Percentiles rank a stretch among this genome's conserved stretches.
phyloP scores from a whole-genome alignment of 345 rosid genomes.

The Linum usitatissimum region DNA sequence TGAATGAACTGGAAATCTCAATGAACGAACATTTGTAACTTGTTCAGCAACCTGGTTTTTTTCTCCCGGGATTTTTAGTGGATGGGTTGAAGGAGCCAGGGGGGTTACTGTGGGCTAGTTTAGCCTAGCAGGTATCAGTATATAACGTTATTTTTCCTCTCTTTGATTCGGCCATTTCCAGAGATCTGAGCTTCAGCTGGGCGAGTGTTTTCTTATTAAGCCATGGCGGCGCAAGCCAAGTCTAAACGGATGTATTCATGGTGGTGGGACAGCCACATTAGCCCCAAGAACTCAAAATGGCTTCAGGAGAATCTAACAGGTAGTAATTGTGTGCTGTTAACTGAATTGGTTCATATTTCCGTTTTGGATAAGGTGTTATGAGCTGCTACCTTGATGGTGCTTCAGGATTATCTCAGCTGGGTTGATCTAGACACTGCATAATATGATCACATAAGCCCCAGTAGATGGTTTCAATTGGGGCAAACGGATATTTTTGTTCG shows the following conservation, averaged over 20 bases:
- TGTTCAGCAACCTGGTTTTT: neutral
- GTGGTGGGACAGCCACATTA: conserved; percentile 99
- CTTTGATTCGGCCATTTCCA: neutral
- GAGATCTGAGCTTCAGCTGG: neutral
- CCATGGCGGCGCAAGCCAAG: conserved; percentile 46
- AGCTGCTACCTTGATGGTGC: neutral
- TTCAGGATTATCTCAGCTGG: too few species aligned
- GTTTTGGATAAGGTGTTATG: neutral
- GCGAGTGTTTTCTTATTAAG: conserved; percentile 10
- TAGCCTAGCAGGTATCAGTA: neutral
- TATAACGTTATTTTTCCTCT: neutral
- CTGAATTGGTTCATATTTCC: neutral
- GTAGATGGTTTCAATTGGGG: too few species aligned
- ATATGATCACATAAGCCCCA: too few species aligned
- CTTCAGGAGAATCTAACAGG: conserved; percentile 94
- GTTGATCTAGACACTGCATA: too few species aligned
- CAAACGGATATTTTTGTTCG: too few species aligned
- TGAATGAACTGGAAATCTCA: neutral
- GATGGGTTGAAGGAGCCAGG: neutral
- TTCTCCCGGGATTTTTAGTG: neutral
- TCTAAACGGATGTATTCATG: conserved; percentile 69
- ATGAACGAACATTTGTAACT: neutral
- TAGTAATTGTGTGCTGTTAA: neutral
- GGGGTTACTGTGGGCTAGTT: neutral
- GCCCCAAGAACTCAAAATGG: conserved; percentile 97